A percentile compares a stretch with the other conserved stretches of the same genome.
phyloP scores from a whole-genome alignment of 129 eudicot genomes.

The Centaurea solstitialis region DNA sequence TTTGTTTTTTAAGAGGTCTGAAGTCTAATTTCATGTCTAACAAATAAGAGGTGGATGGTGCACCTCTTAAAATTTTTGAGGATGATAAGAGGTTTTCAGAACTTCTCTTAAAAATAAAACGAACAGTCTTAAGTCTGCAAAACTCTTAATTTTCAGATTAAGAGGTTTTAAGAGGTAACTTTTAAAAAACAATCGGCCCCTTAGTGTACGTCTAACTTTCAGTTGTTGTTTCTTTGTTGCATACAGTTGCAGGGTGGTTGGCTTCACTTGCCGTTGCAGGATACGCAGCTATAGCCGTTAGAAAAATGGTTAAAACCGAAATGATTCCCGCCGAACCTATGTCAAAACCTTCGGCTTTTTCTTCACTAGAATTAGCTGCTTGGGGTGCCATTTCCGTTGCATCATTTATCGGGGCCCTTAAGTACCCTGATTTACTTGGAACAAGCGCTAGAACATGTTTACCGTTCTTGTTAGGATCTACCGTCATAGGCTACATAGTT shows the following conservation, averaged over 20 bases:
- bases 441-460: slow-evolving; percentile 85
- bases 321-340: slow-evolving; percentile 96
- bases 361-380: slow-evolving; percentile 62
- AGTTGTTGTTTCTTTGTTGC: slow-evolving; percentile 16
- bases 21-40: too few relatives aligned
- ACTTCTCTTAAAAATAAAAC: too few relatives aligned
- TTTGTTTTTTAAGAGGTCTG: too few relatives aligned
- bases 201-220: not conserved
- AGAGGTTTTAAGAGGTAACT: too few relatives aligned
- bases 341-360: slow-evolving; percentile 90
- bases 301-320: slow-evolving; percentile 95
- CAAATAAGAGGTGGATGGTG: too few relatives aligned
- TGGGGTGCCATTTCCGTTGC: slow-evolving; percentile 72
- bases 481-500: slow-evolving; percentile 93
- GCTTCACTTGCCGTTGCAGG: slow-evolving; percentile 97
- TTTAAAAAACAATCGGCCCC: too few relatives aligned
- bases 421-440: slow-evolving; percentile 84
- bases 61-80: too few relatives aligned
- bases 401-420: slow-evolving; percentile 67
- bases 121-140: too few relatives aligned
- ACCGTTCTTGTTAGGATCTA: slow-evolving; percentile 89
- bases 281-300: slow-evolving; percentile 81
- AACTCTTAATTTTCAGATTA: too few relatives aligned
- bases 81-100: too few relatives aligned
- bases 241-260: slow-evolving; percentile 93